Evolutionary conservation across 805 yeast genomes (phyloP), one percentile per base, ranked within the genome.

Genomic region (Cyberlindnera nakhonratchasimensis): DNA sequence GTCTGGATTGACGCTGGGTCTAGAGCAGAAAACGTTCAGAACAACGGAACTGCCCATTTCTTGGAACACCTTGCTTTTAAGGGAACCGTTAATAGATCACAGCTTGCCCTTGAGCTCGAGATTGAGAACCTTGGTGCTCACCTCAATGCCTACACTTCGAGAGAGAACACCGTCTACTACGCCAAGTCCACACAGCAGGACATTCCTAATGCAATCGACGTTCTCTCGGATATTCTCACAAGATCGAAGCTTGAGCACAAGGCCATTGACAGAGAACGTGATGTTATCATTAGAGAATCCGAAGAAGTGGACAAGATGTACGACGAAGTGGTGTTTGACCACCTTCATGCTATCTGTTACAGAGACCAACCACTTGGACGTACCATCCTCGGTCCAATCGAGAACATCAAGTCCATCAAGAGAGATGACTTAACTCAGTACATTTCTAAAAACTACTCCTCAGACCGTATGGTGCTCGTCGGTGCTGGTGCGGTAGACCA

Each of bases 1-100:
- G 91, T 93, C 42, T 95, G 96, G 91, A 89, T 93, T 48, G 96
- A 93, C 66, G 96, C 99, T 30, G 99, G 99, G 3, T 90, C 97
- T 3, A 75, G 99, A 48, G 98, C 98, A 4, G 99, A 93, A 65
- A 83, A 80, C 56, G 71, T 72, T 34, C 79, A 86, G 57, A 74
- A 74, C 58, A 89, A 89, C 54, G 99, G 99, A 36, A 90, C 98
- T 7, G 99, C 99, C 0, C 99, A 93, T 67, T 93, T 93, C 62
- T 69, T 93, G 44, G 99, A 93, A 65, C 99, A 93, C 66, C 71
- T 93, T 58, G 95, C 98, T 9, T 93, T 93, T 71, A 93, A 93
- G 51, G 99, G 99, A 19, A 93, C 99, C 12, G 65, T 73, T 40
- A 74, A 72, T 43, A 77, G 99, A 62, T 69, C 87, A 11, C 98